Evolutionary conservation across 1,284 basidiomycete species (phyloP).

Genomic region (Wallemia mellicola): DNA sequence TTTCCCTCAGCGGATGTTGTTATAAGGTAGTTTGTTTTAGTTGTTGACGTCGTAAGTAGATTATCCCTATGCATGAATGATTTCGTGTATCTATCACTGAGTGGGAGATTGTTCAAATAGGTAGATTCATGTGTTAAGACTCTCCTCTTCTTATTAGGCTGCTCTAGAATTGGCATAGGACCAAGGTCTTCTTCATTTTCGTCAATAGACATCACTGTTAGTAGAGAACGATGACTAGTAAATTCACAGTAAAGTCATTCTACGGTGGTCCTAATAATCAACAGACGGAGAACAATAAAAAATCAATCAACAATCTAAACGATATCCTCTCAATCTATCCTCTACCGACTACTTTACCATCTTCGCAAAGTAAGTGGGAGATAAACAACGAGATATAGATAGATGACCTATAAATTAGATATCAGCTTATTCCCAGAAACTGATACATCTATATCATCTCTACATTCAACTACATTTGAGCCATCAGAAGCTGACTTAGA

Average conservation of each 20-base stretch:
- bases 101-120: slow-evolving; percentile 71
- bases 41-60: slow-evolving; percentile 24
- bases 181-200: slow-evolving; percentile 12
- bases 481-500: neutral
- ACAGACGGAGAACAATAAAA: neutral
- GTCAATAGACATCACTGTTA: neutral
- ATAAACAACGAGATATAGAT: neutral
- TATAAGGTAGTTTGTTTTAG: slow-evolving; percentile 65
- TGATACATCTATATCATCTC: neutral
- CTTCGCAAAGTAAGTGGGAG: slow-evolving; percentile 1
- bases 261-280: neutral
- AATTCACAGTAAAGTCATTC: neutral
- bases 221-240: neutral
- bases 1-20: slow-evolving; percentile 88
- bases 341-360: neutral
- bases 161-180: slow-evolving; percentile 13
- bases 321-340: neutral
- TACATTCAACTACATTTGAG: neutral
- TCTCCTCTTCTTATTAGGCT: slow-evolving; percentile 16
- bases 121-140: slow-evolving; percentile 47
- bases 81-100: slow-evolving; percentile 76
- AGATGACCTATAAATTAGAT: neutral
- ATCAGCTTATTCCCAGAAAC: neutral
- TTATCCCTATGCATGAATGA: slow-evolving; percentile 90
- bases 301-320: neutral